phyloP scores from a whole-genome alignment of 2,329 filamentous ascomycete species.

The Paecilomyces sp. region DNA sequence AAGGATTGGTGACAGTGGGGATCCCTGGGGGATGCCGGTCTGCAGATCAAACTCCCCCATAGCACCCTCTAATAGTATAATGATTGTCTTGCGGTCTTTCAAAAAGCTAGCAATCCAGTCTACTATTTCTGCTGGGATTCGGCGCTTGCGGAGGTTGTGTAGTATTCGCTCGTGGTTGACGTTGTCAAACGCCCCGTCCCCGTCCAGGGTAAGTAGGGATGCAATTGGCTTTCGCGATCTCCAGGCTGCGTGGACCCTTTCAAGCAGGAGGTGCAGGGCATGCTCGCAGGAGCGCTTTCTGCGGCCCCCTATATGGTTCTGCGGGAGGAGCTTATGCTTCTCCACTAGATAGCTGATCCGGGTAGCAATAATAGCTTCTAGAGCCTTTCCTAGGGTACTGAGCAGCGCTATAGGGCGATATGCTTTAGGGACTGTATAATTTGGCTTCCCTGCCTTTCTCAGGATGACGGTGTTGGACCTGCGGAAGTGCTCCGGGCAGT shows the following conservation, averaged over 20 bases:
- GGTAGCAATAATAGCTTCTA: no score
- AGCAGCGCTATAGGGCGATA: no score
- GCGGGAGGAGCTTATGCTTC: slow-evolving; percentile 7
- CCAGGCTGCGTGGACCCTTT: slow-evolving; percentile 3
- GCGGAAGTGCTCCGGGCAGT: slow-evolving; percentile 12
- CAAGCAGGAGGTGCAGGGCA: slow-evolving; percentile 6
- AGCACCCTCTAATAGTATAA: neutral
- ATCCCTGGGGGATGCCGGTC: slow-evolving; percentile 17
- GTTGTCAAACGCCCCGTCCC: slow-evolving; percentile 11
- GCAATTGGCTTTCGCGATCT: slow-evolving; percentile 2
- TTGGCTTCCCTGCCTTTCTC: slow-evolving; percentile 11
- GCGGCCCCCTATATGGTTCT: slow-evolving; percentile 3
- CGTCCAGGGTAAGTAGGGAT: slow-evolving; percentile 8
- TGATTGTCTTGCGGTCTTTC: neutral
- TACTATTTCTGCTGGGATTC: slow-evolving; percentile 10
- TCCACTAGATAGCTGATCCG: slow-evolving; percentile 6
- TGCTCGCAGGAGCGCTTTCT: slow-evolving; percentile 6
- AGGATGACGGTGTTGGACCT: slow-evolving; percentile 11
- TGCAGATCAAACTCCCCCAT: neutral
- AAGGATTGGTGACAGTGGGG: slow-evolving; percentile 16
- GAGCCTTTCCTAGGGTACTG: no score
- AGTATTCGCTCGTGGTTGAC: slow-evolving; percentile 8
- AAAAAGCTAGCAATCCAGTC: slow-evolving; percentile 12
- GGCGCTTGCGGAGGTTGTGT: slow-evolving; percentile 10
- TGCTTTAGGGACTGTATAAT: slow-evolving; percentile 4